Evolutionary conservation across 257 asterid genomes (phyloP).

Genomic region (Salvia rosmarinus): DNA sequence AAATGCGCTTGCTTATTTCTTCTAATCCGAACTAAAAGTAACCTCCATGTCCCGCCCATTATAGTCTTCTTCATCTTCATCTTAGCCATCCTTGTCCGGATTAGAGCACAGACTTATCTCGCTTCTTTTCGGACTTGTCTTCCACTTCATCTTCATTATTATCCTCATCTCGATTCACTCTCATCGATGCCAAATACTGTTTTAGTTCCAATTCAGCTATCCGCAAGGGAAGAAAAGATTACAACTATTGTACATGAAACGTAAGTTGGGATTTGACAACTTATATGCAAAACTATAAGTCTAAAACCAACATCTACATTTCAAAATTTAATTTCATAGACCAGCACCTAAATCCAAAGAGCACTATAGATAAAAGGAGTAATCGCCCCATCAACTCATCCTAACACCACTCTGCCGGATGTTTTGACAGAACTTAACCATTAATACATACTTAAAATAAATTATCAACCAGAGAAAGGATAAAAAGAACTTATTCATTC

Average conservation of each 20-base stretch:
- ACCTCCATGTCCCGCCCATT: constrained; percentile 83
- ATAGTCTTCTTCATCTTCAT: constrained; percentile 55
- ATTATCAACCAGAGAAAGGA: constrained; percentile 6
- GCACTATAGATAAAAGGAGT: not conserved
- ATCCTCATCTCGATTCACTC: constrained; percentile 69
- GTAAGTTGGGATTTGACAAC: not conserved
- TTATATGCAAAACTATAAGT: not conserved
- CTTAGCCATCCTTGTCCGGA: constrained; percentile 71
- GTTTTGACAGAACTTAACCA: constrained; percentile 13
- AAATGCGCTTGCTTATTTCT: constrained; percentile 76
- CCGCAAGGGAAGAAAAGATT: constrained; percentile 44
- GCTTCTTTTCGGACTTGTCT: constrained; percentile 50
- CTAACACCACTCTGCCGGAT: not conserved
- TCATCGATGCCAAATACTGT: constrained; percentile 87
- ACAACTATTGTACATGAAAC: constrained; percentile 13
- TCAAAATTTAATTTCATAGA: constrained; percentile 11
- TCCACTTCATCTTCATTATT: constrained; percentile 44
- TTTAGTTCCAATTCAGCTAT: constrained; percentile 72
- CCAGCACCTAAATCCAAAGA: not conserved
- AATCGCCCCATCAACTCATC: constrained; percentile 5
- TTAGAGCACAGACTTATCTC: constrained; percentile 64
- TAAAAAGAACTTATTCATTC: not conserved
- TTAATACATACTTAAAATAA: too few species aligned
- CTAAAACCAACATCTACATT: constrained; percentile 1
- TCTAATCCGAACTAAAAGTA: constrained; percentile 85